Conservation (phyloP, 345 rosid genomes). For the Syzygium grande region DNA sequence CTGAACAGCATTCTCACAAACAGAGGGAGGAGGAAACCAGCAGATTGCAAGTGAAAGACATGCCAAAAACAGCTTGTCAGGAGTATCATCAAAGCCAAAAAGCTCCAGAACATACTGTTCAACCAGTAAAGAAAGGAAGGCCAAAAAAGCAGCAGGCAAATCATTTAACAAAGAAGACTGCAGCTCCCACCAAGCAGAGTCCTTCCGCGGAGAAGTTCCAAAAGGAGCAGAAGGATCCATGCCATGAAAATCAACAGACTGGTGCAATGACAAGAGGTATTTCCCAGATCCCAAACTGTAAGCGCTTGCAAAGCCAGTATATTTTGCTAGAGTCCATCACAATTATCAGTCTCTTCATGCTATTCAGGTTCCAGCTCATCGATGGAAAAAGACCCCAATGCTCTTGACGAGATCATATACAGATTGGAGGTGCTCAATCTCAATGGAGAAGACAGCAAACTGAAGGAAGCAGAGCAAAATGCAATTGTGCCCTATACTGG, state of each 20-base stretch:
- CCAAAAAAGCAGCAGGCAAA: neutral
- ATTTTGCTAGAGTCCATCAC: neutral
- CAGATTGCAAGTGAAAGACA: neutral
- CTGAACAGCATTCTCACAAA: neutral
- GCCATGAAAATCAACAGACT: neutral
- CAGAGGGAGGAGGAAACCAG: neutral
- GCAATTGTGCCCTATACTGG: slow-evolving; percentile 57
- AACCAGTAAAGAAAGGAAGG: neutral
- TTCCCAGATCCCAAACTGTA: neutral
- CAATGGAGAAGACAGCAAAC: slow-evolving; percentile 16
- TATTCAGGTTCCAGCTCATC: slow-evolving; percentile 27
- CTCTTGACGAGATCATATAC: slow-evolving; percentile 37
- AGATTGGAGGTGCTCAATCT: slow-evolving; percentile 39
- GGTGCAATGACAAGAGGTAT: neutral
- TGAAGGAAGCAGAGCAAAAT: slow-evolving; percentile 26
- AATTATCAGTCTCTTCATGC: neutral
- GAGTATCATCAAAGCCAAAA: neutral
- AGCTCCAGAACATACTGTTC: neutral
- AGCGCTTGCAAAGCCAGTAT: neutral
- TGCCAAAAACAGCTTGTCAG: neutral
- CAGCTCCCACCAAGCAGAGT: neutral
- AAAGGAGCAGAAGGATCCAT: slow-evolving; percentile 9
- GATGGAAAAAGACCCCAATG: slow-evolving; percentile 7
- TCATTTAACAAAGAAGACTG: neutral
- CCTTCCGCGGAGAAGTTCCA: neutral